phyloP scores from a whole-genome alignment of 2,329 filamentous ascomycete species.

The Xylaria sp. region DNA sequence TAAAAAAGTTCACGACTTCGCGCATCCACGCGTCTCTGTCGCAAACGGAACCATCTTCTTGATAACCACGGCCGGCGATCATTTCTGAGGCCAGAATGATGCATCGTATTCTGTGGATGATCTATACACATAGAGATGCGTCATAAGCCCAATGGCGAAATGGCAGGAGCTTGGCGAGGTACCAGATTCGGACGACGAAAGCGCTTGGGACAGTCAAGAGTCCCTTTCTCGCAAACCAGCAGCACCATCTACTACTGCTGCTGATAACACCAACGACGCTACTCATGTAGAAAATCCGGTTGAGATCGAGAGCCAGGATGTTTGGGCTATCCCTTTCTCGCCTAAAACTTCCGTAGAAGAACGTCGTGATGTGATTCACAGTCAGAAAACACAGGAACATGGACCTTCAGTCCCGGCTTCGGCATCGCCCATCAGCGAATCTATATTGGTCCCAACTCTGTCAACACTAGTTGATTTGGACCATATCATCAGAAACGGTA shows the following conservation, averaged over 20 bases:
- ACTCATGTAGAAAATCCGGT: background rate
- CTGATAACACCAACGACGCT: constrained; percentile 1
- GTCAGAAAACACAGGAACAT: constrained; percentile 8
- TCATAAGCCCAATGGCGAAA: constrained; percentile 35
- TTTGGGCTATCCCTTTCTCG: constrained; percentile 33
- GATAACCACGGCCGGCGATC: background rate
- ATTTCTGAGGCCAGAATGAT: constrained; percentile 8
- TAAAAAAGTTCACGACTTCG: background rate
- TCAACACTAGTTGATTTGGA: constrained; percentile 15
- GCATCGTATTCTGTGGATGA: background rate
- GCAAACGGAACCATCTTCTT: background rate
- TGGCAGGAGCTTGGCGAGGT: constrained; percentile 43
- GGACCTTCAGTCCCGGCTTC: constrained; percentile 21
- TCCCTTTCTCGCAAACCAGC: constrained; percentile 22
- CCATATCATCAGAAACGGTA: background rate
- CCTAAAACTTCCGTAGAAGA: constrained; percentile 20
- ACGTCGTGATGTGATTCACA: constrained; percentile 27
- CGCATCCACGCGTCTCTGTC: constrained; percentile 13
- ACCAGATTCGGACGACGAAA: constrained; percentile 42
- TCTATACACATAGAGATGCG: constrained; percentile 28
- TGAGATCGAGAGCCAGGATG: constrained; percentile 8
- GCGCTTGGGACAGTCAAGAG: constrained; percentile 34
- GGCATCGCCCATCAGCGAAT: constrained; percentile 14
- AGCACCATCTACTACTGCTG: constrained; percentile 5
- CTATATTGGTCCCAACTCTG: background rate